phyloP scores from a whole-genome alignment of 495 filamentous ascomycete genomes.

The Trichoderma parareesei region DNA sequence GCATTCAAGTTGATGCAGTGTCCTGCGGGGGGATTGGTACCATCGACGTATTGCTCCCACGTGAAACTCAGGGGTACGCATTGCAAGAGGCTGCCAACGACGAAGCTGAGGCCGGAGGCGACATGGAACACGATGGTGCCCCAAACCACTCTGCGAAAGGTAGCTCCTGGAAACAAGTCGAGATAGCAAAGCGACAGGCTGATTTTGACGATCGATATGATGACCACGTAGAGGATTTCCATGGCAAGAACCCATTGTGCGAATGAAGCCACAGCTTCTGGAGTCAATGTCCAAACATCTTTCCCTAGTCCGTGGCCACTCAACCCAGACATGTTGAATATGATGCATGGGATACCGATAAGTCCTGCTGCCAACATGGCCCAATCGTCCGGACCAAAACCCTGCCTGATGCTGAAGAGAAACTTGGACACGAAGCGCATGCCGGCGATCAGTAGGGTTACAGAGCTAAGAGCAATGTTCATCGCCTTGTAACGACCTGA shows the following conservation, averaged over 20 bases:
- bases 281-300: conserved; percentile 26
- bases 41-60: conserved; percentile 21
- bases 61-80: conserved; percentile 22
- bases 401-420: conserved; percentile 11
- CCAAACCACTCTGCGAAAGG: conserved; percentile 17
- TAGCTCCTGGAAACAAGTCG: conserved; percentile 20
- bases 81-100: conserved; percentile 20
- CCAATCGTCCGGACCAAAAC: conserved; percentile 17
- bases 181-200: conserved; percentile 36
- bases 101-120: conserved; percentile 14
- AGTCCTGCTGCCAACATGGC: conserved; percentile 14
- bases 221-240: conserved; percentile 23
- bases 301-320: conserved; percentile 23
- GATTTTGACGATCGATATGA: conserved; percentile 28
- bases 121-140: conserved; percentile 18
- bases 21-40: conserved; percentile 14
- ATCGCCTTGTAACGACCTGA: conserved; percentile 6
- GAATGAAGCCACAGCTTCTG: conserved; percentile 19
- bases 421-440: conserved; percentile 14
- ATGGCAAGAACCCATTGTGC: conserved; percentile 18
- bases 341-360: conserved; percentile 10
- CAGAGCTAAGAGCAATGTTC: conserved; percentile 11
- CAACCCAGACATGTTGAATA: conserved; percentile 13
- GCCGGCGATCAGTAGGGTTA: conserved; percentile 7
- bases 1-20: conserved; percentile 17